Evolutionary conservation across 208 protist genomes (phyloP).

Genomic region (Phytomonas francai): DNA sequence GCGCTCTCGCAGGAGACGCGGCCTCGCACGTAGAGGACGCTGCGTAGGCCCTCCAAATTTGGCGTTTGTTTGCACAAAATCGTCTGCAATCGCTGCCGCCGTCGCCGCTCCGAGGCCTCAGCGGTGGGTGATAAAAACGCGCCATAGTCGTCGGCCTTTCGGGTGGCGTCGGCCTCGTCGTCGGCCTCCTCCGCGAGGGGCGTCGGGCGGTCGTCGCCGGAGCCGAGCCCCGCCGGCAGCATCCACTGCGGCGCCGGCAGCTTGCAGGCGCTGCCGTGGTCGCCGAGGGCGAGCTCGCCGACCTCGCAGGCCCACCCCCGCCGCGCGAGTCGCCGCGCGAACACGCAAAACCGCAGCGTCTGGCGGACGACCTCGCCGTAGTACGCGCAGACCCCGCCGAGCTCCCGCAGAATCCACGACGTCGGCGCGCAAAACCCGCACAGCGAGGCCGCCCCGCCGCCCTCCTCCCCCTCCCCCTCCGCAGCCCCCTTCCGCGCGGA

Average conservation of each 20-base stretch:
- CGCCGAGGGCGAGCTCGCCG: not conserved
- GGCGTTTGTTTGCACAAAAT: conserved; percentile 2
- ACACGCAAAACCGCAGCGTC: not conserved
- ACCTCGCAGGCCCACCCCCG: not conserved
- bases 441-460: not conserved
- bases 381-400: not conserved
- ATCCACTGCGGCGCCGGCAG: conserved; percentile 33
- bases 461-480: not conserved
- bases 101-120: not conserved
- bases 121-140: not conserved
- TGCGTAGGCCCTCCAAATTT: conserved; percentile 2
- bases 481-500: conserved; percentile 21
- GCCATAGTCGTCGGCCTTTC: not conserved
- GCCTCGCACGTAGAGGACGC: conserved; percentile 16
- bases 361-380: not conserved
- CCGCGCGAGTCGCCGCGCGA: not conserved
- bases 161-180: not conserved
- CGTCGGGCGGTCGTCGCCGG: conserved; percentile 6
- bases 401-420: not conserved
- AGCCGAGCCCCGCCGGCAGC: conserved; percentile 19
- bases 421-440: not conserved
- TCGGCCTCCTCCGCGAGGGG: not conserved
- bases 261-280: conserved; percentile 14
- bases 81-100: not conserved
- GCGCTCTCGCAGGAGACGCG: conserved; percentile 15